phyloP scores from a whole-genome alignment of 176 grass and related monocot genomes.

The Raddia guianensis region DNA sequence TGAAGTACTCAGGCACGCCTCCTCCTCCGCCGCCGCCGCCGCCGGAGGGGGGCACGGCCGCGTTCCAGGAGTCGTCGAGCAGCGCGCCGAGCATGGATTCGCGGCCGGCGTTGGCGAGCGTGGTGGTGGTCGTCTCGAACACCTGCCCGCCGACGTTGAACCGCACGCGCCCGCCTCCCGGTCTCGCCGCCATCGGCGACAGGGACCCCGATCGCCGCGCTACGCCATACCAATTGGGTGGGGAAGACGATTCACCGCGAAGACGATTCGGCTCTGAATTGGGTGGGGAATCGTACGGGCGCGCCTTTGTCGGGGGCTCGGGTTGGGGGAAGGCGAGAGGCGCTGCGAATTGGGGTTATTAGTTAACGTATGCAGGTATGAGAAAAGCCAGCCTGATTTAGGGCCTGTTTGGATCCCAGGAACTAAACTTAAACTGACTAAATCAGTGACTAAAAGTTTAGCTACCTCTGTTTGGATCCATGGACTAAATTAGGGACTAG shows the following conservation, averaged over 20 bases:
- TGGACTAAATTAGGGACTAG: too few species aligned
- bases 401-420: too few species aligned
- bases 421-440: too few species aligned
- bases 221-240: slow-evolving; percentile 14
- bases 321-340: background rate
- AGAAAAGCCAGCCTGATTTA: too few species aligned
- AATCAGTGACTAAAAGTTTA: too few species aligned
- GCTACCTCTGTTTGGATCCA: too few species aligned
- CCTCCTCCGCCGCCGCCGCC: background rate
- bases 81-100: slow-evolving; percentile 94
- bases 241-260: background rate
- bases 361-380: background rate
- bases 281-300: slow-evolving; percentile 22
- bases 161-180: slow-evolving; percentile 61
- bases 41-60: background rate
- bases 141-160: slow-evolving; percentile 95
- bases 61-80: slow-evolving; percentile 91
- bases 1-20: slow-evolving; percentile 62
- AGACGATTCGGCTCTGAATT: slow-evolving; percentile 17
- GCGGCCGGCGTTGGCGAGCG: slow-evolving; percentile 87
- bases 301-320: background rate
- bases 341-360: background rate
- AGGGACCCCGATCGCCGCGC: background rate
- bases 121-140: slow-evolving; percentile 93
- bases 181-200: background rate